Evolutionary conservation across 139 green algal species (phyloP), one percentile per base, ranked within the genome.

Genomic region (Volvox africanus): DNA sequence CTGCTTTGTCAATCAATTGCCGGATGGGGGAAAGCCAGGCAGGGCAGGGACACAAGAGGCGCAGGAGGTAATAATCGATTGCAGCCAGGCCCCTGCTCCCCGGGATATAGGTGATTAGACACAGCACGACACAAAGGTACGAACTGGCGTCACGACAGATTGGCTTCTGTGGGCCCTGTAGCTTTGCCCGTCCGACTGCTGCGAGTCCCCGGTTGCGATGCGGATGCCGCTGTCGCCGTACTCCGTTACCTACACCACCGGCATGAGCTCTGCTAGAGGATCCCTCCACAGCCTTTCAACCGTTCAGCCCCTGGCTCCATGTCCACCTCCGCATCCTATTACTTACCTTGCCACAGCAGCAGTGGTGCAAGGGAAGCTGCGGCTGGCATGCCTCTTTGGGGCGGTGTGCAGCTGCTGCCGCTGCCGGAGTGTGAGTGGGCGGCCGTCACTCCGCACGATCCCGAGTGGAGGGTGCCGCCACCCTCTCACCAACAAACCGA

Each of bases 201-300:
- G 44, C 86, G 86, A 24, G 50, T 61, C 20, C 86, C 86, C 22
- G 50, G 50, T n/a, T 90, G 86, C 44, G 86, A 90, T 24, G 86
- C 86, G 2, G 86, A 90, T 2, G 86, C 30, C 14, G 30, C 21
- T 1, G 14, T 69, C 3, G 84, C 33, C 2, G 36, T 89, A 13
- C 17, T 89, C 61, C 68, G 44, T 12, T 30, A 89, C 84, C 67
- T 89, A 36, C 82, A 88, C 65, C 33, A 76, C 81, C 81, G 30
- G 14, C 30, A 44, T 44, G 33, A 86, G 32, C 50, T 67, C 80
- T 21, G 12, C 36, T 26, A 84, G 36, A 1, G 65, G 3, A 26
- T 28, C 76, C 44, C 5, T 55, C 32, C 32, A 55, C 76, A 82
- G 33, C 76, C 1, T 24, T 12, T 30, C 33, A 61, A 20, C 2